Conservation (phyloP, 2,329 filamentous ascomycete species). For the Shiraia bambusicola region DNA sequence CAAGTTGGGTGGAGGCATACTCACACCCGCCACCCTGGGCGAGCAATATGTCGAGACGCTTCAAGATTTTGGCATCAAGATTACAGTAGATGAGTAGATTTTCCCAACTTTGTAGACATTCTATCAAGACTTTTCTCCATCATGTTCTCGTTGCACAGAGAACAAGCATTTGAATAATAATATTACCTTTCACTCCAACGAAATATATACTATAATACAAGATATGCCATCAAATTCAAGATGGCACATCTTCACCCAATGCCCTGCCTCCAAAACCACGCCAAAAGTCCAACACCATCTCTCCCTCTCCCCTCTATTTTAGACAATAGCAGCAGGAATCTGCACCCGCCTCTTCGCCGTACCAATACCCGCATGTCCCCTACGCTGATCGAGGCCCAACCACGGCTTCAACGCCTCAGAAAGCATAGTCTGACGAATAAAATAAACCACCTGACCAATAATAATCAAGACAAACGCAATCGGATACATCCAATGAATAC, state of each 20-base stretch:
- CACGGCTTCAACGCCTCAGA: conserved; percentile 94
- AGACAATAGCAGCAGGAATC: conserved; percentile 33
- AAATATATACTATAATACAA: no score
- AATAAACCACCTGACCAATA: conserved; percentile 81
- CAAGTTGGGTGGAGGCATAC: conserved; percentile 64
- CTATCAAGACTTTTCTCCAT: no score
- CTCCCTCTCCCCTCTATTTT: not conserved
- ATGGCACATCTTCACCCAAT: no score
- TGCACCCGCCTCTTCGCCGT: conserved; percentile 36
- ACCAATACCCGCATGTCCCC: conserved; percentile 29
- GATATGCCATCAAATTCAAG: no score
- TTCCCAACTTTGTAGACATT: not conserved
- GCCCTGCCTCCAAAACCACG: no score
- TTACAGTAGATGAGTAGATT: conserved; percentile 38
- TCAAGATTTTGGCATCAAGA: conserved; percentile 61
- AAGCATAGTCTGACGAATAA: conserved; percentile 75
- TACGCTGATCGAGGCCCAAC: conserved; percentile 84
- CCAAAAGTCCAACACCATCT: not conserved
- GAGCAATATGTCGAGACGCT: conserved; percentile 66
- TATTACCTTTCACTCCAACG: no score
- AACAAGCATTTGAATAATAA: no score
- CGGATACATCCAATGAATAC: conserved; percentile 88
- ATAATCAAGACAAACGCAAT: conserved; percentile 94
- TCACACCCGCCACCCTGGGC: conserved; percentile 72
- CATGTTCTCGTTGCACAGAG: no score